phyloP scores from a whole-genome alignment of 2,329 filamentous ascomycete genomes.

The Ophiocordyceps camponoti-floridani region DNA sequence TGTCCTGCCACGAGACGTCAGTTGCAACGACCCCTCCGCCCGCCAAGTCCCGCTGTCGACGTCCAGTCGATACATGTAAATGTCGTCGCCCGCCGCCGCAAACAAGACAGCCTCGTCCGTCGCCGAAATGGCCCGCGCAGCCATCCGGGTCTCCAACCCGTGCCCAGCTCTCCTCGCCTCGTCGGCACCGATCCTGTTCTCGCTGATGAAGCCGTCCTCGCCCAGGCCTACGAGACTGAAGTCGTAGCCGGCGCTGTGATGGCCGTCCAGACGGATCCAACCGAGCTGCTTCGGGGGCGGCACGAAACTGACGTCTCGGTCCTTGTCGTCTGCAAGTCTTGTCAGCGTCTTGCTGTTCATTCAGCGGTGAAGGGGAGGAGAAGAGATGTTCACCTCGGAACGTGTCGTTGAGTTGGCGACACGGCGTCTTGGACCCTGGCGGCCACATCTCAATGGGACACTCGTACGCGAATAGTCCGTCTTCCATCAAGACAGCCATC shows the following conservation, averaged over 20 bases:
- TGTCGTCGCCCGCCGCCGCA: conserved; percentile 4
- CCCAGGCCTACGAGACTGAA: conserved; percentile 5
- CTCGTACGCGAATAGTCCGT: conserved; percentile 5
- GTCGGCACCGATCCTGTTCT: conserved; percentile 3
- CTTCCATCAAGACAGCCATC: conserved; percentile 4
- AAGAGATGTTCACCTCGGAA: conserved; percentile 3
- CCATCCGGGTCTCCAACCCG: conserved; percentile 2
- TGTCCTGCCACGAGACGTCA: too few relatives aligned
- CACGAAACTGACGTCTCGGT: background rate
- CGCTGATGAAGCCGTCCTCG: conserved; percentile 2
- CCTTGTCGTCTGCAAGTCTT: conserved; percentile 1
- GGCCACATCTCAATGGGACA: conserved; percentile 5
- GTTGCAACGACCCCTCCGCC: conserved; percentile 1
- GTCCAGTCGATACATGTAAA: conserved; percentile 4
- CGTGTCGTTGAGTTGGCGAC: conserved; percentile 1
- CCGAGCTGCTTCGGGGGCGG: conserved; percentile 3
- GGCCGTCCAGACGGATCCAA: conserved; percentile 4
- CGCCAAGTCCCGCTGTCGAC: conserved; percentile 3
- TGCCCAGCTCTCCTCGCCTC: conserved; percentile 1
- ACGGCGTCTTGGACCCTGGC: conserved; percentile 3
- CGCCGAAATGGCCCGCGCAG: conserved; percentile 3
- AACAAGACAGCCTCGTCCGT: conserved; percentile 6
- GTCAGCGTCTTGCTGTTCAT: background rate
- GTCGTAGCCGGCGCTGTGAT: conserved; percentile 1
- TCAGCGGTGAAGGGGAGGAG: background rate